These are phyloP conservation scores for Suillus bovinus DNA, from an alignment of 768 basidiomycete genomes.

Conservation along the genomic window DNA sequence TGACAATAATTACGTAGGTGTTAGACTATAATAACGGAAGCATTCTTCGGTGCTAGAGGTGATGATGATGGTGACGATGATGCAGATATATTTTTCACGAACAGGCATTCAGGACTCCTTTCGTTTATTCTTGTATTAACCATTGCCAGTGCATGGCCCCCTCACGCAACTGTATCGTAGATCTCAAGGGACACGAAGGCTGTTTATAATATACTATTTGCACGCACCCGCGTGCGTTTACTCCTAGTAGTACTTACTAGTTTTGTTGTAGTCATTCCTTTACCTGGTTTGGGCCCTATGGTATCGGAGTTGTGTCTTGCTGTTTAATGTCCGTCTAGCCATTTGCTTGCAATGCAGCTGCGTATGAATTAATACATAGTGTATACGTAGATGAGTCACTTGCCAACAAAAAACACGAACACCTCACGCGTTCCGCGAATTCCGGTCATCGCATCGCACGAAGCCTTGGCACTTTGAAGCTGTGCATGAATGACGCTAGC, in stretches of 20 bases:
- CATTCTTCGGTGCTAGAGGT: neutral
- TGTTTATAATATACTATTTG: neutral
- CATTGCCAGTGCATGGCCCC: neutral
- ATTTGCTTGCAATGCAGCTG: neutral
- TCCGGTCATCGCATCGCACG: neutral
- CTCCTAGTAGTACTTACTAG: neutral
- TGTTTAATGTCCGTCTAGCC: neutral
- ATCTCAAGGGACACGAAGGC: neutral
- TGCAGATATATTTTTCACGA: neutral
- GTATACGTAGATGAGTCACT: neutral
- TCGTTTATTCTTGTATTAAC: neutral
- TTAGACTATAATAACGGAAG: neutral
- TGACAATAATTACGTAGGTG: neutral
- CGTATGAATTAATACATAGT: too few relatives aligned
- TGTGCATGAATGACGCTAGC: neutral
- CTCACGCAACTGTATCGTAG: neutral
- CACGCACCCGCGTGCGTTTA: neutral
- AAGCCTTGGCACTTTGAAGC: too few relatives aligned
- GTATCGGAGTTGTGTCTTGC: neutral
- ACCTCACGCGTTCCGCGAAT: neutral
- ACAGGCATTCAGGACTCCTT: neutral
- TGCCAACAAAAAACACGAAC: neutral
- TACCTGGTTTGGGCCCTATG: neutral
- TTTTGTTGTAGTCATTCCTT: neutral
- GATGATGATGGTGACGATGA: neutral